These are phyloP conservation scores for Lactarius hengduanensis DNA, from an alignment of 768 basidiomycete species.

Conservation along the genomic window DNA sequence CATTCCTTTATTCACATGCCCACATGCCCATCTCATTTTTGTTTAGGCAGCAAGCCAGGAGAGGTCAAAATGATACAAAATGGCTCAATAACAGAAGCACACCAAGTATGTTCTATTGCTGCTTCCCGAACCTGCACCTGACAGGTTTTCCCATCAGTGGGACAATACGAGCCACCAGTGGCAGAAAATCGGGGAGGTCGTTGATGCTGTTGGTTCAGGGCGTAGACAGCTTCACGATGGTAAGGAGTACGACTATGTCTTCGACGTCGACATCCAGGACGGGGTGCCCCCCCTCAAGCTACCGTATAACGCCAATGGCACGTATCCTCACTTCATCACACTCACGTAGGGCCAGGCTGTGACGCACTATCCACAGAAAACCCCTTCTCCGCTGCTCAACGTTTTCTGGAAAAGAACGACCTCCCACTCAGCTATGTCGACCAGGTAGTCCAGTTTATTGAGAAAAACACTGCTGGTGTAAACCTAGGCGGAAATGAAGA, in stretches of 20 bases:
- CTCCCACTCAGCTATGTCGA: constrained; percentile 82
- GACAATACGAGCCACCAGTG: constrained; percentile 63
- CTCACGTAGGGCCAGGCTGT: background rate
- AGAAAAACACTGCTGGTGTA: constrained; percentile 83
- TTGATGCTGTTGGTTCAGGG: constrained; percentile 89
- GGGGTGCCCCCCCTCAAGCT: constrained; percentile 91
- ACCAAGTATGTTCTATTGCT: constrained; percentile 59
- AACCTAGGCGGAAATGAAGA: constrained; percentile 60
- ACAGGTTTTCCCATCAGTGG: constrained; percentile 57
- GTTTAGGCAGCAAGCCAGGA: constrained; percentile 83
- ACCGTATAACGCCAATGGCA: constrained; percentile 89
- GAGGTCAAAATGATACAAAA: constrained; percentile 91
- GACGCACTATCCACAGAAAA: constrained; percentile 59
- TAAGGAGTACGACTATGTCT: constrained; percentile 98
- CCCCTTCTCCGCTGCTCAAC: constrained; percentile 84
- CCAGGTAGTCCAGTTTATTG: constrained; percentile 89
- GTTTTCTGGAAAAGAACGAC: constrained; percentile 81
- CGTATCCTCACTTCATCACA: constrained; percentile 15
- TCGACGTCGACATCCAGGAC: constrained; percentile 95
- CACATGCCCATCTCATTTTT: constrained; percentile 1
- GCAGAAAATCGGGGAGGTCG: constrained; percentile 95
- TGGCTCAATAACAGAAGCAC: constrained; percentile 79
- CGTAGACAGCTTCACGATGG: constrained; percentile 91
- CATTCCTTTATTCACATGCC: background rate
- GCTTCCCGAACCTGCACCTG: background rate